A percentile compares a stretch with the other conserved stretches of the same genome.
phyloP scores from a whole-genome alignment of 2,329 filamentous ascomycete species.

The Cladophialophora chaetospira region DNA sequence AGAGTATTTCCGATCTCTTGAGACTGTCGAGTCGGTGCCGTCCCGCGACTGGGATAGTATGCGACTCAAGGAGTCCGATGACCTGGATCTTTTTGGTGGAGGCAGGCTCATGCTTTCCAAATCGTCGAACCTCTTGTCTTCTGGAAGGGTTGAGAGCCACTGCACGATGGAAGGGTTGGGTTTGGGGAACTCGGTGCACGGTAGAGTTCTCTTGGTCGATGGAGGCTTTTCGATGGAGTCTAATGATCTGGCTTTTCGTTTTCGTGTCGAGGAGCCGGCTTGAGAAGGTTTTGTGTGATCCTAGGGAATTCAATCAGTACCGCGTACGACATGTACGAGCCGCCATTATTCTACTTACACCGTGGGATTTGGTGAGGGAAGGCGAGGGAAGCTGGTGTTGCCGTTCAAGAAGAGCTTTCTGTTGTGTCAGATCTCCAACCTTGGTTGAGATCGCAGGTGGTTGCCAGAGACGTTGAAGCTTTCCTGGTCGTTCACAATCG shows the following conservation, averaged over 20 bases:
- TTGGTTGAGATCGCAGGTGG: no score
- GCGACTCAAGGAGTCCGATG: constrained; percentile 5
- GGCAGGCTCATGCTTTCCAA: constrained; percentile 12
- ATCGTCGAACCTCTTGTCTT: background rate
- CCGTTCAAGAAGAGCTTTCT: no score
- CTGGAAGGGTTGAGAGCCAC: background rate
- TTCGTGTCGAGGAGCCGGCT: background rate
- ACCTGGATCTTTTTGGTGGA: constrained; percentile 21
- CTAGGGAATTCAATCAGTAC: background rate
- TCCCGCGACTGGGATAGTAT: constrained; percentile 12
- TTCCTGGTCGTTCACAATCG: no score
- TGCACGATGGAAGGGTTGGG: background rate
- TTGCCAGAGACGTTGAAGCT: no score
- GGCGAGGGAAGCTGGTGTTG: no score
- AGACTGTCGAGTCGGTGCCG: constrained; percentile 9
- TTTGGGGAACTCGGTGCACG: background rate
- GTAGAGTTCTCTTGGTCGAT: background rate
- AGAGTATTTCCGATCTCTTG: constrained; percentile 18
- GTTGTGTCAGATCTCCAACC: no score
- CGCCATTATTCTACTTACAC: no score
- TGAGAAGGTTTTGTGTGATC: background rate
- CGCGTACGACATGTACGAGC: no score
- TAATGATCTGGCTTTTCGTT: background rate
- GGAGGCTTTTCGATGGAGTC: background rate
- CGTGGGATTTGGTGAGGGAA: no score